Evolutionary conservation across 768 basidiomycete species (phyloP).

Genomic region (Krasilnikovozyma curviuscula): DNA sequence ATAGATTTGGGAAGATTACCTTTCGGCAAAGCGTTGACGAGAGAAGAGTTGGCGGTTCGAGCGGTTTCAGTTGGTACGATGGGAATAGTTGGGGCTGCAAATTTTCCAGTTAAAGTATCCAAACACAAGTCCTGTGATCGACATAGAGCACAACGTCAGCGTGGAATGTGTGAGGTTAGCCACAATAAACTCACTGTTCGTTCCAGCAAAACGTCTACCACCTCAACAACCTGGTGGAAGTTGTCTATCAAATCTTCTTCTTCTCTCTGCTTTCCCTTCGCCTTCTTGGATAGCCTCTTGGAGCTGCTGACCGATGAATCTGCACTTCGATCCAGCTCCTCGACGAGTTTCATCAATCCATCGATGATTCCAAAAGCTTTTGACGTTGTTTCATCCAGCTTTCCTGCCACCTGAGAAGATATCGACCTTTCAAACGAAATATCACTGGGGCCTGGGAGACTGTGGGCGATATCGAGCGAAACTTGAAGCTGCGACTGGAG

Average conservation of each 20-base stretch:
- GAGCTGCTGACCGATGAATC: too few species aligned
- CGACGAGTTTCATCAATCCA: conserved; percentile 38
- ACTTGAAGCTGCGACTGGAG: too few species aligned
- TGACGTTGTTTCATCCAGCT: too few species aligned
- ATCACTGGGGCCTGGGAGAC: too few species aligned
- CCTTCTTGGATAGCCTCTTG: conserved; percentile 7
- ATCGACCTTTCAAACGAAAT: too few species aligned
- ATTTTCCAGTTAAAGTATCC: conserved; percentile 52
- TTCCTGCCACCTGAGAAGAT: too few species aligned
- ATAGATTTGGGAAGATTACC: conserved; percentile 22
- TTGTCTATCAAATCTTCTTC: conserved; percentile 71
- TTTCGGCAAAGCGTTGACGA: not conserved
- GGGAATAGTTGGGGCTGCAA: conserved; percentile 9
- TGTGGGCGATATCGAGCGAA: too few species aligned
- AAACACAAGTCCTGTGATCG: conserved; percentile 52
- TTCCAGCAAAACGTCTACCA: conserved; percentile 71
- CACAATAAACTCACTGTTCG: conserved; percentile 39
- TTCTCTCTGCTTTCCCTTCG: conserved; percentile 28
- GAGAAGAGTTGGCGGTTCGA: not conserved
- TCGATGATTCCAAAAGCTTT: too few species aligned
- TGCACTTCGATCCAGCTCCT: conserved; percentile 12
- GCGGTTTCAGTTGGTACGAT: conserved; percentile 10
- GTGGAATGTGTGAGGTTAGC: not conserved
- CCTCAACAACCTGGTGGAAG: conserved; percentile 47
- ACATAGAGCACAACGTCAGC: not conserved